phyloP scores from a whole-genome alignment of 2,329 filamentous ascomycete genomes.

The Volutella citrinella region DNA sequence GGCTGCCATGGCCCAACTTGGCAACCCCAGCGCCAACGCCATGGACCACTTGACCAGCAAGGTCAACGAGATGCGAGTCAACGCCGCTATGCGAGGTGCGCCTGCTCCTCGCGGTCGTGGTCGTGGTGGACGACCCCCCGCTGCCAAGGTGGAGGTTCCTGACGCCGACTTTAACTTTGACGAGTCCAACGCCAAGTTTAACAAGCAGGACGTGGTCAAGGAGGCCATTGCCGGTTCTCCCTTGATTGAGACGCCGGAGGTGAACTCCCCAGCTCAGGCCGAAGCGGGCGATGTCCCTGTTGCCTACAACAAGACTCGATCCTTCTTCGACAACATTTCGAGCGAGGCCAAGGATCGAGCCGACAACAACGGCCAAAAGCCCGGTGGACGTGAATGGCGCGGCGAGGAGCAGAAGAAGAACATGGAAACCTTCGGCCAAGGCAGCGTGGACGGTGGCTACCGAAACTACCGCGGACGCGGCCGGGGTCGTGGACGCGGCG shows the following conservation, averaged over 20 bases:
- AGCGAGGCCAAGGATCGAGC: slow-evolving; percentile 88
- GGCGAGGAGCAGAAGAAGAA: slow-evolving; percentile 93
- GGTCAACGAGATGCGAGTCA: slow-evolving; percentile 73
- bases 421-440: slow-evolving; percentile 96
- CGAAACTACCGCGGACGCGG: slow-evolving; percentile 78
- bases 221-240: slow-evolving; percentile 83
- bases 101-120: slow-evolving; percentile 49
- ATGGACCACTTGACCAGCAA: slow-evolving; percentile 72
- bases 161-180: slow-evolving; percentile 91
- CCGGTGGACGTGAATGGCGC: slow-evolving; percentile 84
- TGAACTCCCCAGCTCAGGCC: slow-evolving; percentile 37
- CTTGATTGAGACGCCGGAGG: slow-evolving; percentile 37
- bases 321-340: slow-evolving; percentile 98
- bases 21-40: slow-evolving; percentile 41
- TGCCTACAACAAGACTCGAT: slow-evolving; percentile 81
- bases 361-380: slow-evolving; percentile 63
- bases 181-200: slow-evolving; percentile 45
- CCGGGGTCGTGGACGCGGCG: slow-evolving; percentile 63
- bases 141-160: slow-evolving; percentile 80
- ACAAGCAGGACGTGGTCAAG: slow-evolving; percentile 64
- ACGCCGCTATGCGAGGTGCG: slow-evolving; percentile 51
- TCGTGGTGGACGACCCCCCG: slow-evolving; percentile 42
- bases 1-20: slow-evolving; percentile 73
- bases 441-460: slow-evolving; percentile 81
- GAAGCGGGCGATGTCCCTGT: slow-evolving; percentile 42